Evolutionary conservation across 2,329 filamentous ascomycete genomes (phyloP), one percentile per base, ranked within the genome.

Genomic region (Ophiostoma montium): DNA sequence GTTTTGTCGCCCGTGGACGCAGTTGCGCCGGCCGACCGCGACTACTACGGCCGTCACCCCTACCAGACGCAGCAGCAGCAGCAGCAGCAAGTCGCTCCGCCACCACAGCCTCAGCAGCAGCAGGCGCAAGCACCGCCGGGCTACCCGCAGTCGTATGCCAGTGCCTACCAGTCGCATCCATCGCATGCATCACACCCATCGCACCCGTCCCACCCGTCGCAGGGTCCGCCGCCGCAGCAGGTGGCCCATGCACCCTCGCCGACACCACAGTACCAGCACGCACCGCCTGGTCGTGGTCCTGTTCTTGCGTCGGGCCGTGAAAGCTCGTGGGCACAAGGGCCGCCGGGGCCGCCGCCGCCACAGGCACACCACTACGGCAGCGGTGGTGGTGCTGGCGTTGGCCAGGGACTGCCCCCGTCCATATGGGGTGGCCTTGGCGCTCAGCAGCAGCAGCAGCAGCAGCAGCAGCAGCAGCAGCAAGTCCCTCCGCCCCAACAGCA

Each of bases 1-100:
- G 68, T 74, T 54, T 63, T 64, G 13, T 59, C 56, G 53, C 66
- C 62, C 46, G 63, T 67, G 21, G 68, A 71, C 19, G 58, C 65
- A 12, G 64, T 63, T 13, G 53, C 61, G 7, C 61, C 61, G 1
- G 57, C 47, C 35, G 54, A 58, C 1, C 69, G 69, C 11, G 74
- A 77, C 12, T 77, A 72, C 54, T 78, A 74, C 53, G 57, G 56
- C 15, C 59, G 62, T 0, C 65, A 64, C 18, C 56, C 60, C 15
- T 69, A 63, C 50, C 56, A 59, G 15, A 49, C 60, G 1, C 58
- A 60, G 42, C 63, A 5, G 55, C 3, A 62, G 58, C 41, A 66
- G 12, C 45, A 65, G 31, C 60, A 59, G 3, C 58, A 58, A 56
- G 56, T 16, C 43, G 56, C n/a, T 6, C 19, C 36, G 13, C 46